phyloP scores from a whole-genome alignment of 768 basidiomycete genomes.

The Macrolepiota dolichaula region DNA sequence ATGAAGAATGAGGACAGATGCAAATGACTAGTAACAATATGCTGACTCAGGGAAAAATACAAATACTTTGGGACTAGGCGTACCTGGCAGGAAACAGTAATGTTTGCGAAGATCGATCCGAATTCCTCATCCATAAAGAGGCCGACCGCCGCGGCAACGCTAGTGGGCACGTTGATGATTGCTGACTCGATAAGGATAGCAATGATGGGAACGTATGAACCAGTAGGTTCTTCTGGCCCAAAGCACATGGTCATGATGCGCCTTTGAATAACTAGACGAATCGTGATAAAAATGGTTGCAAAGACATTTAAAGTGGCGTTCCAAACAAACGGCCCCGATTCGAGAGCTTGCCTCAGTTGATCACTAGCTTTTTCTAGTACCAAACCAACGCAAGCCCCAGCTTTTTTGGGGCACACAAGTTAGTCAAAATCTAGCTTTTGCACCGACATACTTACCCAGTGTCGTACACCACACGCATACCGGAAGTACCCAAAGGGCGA shows the following conservation, averaged over 20 bases:
- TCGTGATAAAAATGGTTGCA: background rate
- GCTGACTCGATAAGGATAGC: background rate
- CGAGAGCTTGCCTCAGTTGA: too few relatives aligned
- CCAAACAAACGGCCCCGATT: background rate
- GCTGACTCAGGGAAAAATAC: background rate
- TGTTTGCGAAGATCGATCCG: background rate
- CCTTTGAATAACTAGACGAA: background rate
- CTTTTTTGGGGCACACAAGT: too few relatives aligned
- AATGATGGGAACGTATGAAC: background rate
- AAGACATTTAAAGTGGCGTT: background rate
- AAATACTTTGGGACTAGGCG: background rate
- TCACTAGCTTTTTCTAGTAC: too few relatives aligned
- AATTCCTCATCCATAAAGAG: background rate
- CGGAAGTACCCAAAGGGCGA: too few relatives aligned
- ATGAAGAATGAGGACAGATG: background rate
- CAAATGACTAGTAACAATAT: background rate
- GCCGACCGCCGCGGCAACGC: background rate
- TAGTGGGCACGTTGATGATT: background rate
- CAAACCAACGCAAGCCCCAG: too few relatives aligned
- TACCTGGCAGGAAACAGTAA: background rate
- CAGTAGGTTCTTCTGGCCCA: background rate
- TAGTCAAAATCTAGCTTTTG: too few relatives aligned
- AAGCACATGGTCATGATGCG: background rate
- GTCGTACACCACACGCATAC: too few relatives aligned
- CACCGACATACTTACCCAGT: too few relatives aligned